phyloP scores from a whole-genome alignment of 345 rosid species.

The Physaria fendleri region DNA sequence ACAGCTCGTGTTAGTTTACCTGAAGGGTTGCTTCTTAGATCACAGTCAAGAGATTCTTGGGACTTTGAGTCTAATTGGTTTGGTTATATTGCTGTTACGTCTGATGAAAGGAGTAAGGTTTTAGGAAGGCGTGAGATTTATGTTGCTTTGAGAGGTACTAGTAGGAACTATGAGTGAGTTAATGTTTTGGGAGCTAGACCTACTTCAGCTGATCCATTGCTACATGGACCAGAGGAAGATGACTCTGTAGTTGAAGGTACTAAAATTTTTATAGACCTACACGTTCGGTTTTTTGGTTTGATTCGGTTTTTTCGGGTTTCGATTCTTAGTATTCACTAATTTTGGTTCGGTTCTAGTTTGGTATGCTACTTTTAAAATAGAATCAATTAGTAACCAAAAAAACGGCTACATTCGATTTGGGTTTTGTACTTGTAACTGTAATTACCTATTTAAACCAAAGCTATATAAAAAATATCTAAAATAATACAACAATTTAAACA shows the following conservation, averaged over 20 bases:
- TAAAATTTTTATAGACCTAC: no score
- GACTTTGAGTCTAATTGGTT: constrained; percentile 99
- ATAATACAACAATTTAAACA: no score
- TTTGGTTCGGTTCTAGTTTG: no score
- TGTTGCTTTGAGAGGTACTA: constrained; percentile 68
- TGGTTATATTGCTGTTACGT: constrained; percentile 70
- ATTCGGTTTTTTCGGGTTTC: no score
- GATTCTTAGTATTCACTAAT: no score
- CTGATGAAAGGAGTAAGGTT: constrained; percentile 41
- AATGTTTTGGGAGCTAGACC: constrained; percentile 53
- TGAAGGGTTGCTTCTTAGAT: constrained; percentile 58
- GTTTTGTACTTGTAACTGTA: no score
- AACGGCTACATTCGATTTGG: no score
- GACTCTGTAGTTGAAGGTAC: constrained; percentile 1
- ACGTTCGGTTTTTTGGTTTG: no score
- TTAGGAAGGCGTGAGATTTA: constrained; percentile 76
- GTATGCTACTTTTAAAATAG: no score
- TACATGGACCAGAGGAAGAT: constrained; percentile 17
- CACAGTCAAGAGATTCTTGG: constrained; percentile 70
- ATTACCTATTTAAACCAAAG: no score
- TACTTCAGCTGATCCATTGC: constrained; percentile 42
- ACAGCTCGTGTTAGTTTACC: constrained; percentile 58
- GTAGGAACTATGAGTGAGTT: constrained; percentile 79
- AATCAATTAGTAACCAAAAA: no score
- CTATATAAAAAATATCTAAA: no score